Percentiles rank a stretch among this genome's conserved stretches.
Conservation (phyloP, 306 rosid genomes). For the Pueraria montana region DNA sequence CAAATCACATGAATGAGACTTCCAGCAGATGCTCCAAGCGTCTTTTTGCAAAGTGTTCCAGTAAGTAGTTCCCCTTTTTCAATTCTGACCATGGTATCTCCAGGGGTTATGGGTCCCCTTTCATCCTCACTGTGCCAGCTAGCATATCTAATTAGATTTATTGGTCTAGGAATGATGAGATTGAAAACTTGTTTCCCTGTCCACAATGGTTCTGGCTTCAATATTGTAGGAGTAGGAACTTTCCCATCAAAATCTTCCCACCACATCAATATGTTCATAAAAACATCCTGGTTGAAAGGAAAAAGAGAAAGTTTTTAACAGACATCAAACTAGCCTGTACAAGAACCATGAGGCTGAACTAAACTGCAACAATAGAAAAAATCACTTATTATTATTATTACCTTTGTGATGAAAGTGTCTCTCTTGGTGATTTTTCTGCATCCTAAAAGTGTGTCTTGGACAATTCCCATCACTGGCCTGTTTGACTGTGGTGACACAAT, state of each 20-base stretch:
- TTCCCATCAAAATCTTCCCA: conserved; percentile 99
- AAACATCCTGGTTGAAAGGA: conserved; percentile 78
- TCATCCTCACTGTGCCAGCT: conserved; percentile 91
- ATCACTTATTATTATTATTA: conserved; percentile 44
- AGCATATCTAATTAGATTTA: conserved; percentile 86
- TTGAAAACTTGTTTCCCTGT: conserved; percentile 98
- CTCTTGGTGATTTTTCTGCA: conserved; percentile 97
- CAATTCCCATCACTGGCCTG: conserved; percentile 99
- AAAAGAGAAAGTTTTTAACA: conserved; percentile 38
- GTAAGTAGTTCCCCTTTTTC: conserved; percentile 93
- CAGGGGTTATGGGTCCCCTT: conserved; percentile 82
- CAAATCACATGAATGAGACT: conserved; percentile 98
- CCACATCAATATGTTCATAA: conserved; percentile 99
- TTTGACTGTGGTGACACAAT: conserved; percentile 97
- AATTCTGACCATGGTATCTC: conserved; percentile 93
- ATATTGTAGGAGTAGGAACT: conserved; percentile 90
- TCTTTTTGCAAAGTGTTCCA: conserved; percentile 95
- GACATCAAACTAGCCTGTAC: conserved; percentile 29
- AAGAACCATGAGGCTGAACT: conserved; percentile 22
- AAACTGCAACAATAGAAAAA: conserved; percentile 24
- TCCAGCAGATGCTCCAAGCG: conserved; percentile 91
- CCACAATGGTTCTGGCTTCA: conserved; percentile 98
- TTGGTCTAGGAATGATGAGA: conserved; percentile 93
- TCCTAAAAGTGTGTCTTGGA: conserved; percentile 91
- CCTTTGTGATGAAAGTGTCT: conserved; percentile 94